phyloP scores from a whole-genome alignment of 1,284 basidiomycete genomes.

The Grifola frondosa region DNA sequence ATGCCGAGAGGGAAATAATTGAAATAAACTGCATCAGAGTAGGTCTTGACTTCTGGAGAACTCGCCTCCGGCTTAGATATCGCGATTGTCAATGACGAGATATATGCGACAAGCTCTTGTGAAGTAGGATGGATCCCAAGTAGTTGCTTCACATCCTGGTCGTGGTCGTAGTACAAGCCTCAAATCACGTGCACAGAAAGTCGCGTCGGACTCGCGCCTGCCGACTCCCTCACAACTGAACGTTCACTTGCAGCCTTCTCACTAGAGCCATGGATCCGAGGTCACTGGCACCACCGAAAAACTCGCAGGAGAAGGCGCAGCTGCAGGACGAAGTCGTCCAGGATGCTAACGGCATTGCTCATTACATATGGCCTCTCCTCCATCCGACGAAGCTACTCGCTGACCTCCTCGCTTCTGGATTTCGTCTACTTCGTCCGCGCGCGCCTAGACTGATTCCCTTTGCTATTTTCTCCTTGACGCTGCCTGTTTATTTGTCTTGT shows the following conservation, averaged over 20 bases:
- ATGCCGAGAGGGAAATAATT: slow-evolving; percentile 79
- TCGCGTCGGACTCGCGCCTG: too few species aligned
- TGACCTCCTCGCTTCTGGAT: slow-evolving; percentile 20
- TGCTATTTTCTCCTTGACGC: slow-evolving; percentile 53
- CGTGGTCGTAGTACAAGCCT: slow-evolving; percentile 7
- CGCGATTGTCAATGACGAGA: slow-evolving; percentile 39
- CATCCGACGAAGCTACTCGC: slow-evolving; percentile 26
- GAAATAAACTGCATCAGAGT: slow-evolving; percentile 81
- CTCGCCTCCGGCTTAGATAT: slow-evolving; percentile 21
- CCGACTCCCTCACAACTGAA: neutral
- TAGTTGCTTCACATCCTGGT: slow-evolving; percentile 38
- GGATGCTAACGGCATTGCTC: slow-evolving; percentile 17
- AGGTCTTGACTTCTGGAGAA: slow-evolving; percentile 70
- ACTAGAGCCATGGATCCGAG: neutral
- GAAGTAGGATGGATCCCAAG: slow-evolving; percentile 46
- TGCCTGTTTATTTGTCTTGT: slow-evolving; percentile 63
- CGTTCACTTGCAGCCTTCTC: neutral
- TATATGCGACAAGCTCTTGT: slow-evolving; percentile 40
- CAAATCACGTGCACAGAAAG: slow-evolving; percentile 20
- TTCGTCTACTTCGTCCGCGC: slow-evolving; percentile 42
- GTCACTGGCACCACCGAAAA: slow-evolving; percentile 6
- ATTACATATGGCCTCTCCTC: slow-evolving; percentile 22
- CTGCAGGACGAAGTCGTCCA: slow-evolving; percentile 17
- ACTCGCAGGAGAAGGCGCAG: slow-evolving; percentile 14
- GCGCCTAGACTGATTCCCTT: slow-evolving; percentile 61